Percentiles rank a stretch among this genome's conserved stretches.
phyloP scores from a whole-genome alignment of 805 yeast species.

The Barnettozyma californica region DNA sequence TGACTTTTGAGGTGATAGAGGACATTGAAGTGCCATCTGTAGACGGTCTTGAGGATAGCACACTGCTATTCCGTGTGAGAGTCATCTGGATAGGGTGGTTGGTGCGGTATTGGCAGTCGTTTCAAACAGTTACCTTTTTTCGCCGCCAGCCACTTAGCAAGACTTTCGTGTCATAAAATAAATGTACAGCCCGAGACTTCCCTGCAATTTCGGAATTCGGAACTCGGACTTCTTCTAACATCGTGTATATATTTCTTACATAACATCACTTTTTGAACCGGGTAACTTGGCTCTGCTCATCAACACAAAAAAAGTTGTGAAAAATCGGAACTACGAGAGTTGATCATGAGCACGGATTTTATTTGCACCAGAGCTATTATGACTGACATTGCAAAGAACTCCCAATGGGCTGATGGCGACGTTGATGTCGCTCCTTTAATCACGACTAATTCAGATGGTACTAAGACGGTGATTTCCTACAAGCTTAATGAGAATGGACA shows the following conservation, averaged over 20 bases:
- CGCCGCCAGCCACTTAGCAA: background rate
- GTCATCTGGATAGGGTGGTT: background rate
- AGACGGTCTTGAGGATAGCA: background rate
- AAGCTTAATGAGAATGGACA: conserved; percentile 72
- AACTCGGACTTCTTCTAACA: background rate
- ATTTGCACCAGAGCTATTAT: conserved; percentile 1
- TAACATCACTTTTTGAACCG: background rate
- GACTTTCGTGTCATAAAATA: background rate
- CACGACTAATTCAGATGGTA: conserved; percentile 77
- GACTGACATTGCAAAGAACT: conserved; percentile 11
- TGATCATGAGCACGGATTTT: background rate
- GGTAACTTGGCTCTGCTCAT: background rate
- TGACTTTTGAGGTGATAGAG: conserved; percentile 2
- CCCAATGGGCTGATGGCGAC: conserved; percentile 35
- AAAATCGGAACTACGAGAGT: background rate
- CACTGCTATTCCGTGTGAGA: background rate
- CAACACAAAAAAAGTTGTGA: conserved; percentile 1
- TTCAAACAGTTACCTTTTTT: background rate
- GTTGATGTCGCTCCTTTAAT: conserved; percentile 73
- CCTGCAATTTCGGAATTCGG: background rate
- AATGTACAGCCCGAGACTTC: background rate
- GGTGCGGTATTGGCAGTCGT: background rate
- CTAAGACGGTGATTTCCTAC: conserved; percentile 80
- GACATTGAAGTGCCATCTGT: background rate
- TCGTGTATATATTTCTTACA: no score